These are phyloP conservation scores for Lagenidium giganteum DNA, from an alignment of 352 stramenopile genomes.

Conservation along the genomic window DNA sequence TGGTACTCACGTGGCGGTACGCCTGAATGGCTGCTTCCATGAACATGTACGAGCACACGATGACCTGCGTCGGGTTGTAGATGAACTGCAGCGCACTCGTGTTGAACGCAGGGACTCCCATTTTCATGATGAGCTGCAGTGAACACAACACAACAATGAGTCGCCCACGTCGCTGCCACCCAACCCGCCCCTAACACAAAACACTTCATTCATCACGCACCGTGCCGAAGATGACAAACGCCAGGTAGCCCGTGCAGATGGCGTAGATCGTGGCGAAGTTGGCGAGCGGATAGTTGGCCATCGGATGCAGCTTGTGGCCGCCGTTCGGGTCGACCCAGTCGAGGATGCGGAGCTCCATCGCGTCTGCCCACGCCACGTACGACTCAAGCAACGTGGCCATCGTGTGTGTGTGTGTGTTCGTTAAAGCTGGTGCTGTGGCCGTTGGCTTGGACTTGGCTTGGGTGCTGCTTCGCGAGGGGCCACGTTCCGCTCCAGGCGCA, in stretches of 20 bases:
- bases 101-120: conserved; percentile 45
- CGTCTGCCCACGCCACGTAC: conserved; percentile 44
- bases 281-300: conserved; percentile 55
- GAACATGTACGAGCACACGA: conserved; percentile 93
- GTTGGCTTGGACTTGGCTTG: too few relatives aligned
- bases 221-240: conserved; percentile 66
- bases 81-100: conserved; percentile 84
- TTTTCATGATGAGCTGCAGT: conserved; percentile 46
- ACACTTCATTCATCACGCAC: conserved; percentile 10
- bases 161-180: not conserved
- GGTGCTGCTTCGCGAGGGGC: too few relatives aligned
- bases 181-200: not conserved
- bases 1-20: conserved; percentile 68
- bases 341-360: conserved; percentile 41
- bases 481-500: too few relatives aligned
- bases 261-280: conserved; percentile 54
- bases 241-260: conserved; percentile 56
- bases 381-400: conserved; percentile 16
- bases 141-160: conserved; percentile 4
- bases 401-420: too few relatives aligned
- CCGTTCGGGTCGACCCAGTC: conserved; percentile 49
- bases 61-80: conserved; percentile 94
- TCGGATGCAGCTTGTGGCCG: conserved; percentile 59
- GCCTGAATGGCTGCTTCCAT: conserved; percentile 86
- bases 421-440: too few relatives aligned